Evolutionary conservation across 768 basidiomycete genomes (phyloP), one percentile per base, ranked within the genome.

Genomic region (Coprinopsis cinerea): DNA sequence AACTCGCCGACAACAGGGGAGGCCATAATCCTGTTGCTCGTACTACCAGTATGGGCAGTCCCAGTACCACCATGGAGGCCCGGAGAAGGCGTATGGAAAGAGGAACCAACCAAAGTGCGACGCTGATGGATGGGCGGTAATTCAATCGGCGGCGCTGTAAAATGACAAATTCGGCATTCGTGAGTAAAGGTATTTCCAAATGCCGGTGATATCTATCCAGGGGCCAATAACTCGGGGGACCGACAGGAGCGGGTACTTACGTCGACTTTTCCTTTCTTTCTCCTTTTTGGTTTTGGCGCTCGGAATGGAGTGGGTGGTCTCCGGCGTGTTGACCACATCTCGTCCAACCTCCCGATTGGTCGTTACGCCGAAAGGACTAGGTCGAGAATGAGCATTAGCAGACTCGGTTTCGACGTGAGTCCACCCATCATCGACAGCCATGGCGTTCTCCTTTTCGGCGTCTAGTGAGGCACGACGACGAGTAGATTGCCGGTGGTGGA

Each of bases 1-100:
- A 90, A 82, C 64, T 90, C 88, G 50, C 84, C 84, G 13, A 87
- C 84, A 9, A 81, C 83, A n/a, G 86, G 86, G 14, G 86, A 81
- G 5, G 78, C 70, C 36, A 81, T 63, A 42, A 72, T 62, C 37
- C 68, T 67, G 47, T 61, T 65, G 36, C 60, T 58, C 22, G 62
- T 61, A 22, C 22, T 48, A 11, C 34, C 47, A n/a, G 48, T 27
- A n/a, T 36, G 20, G 15, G 44, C n/a, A n/a, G n/a, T n/a, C 6
- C 17, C 17, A 39, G 49, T n/a, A 30, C 46, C 7, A 30, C 39
- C 46, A 20, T 32, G 52, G 3, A 39, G 14, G 24, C 64, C 50
- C 10, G 63, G 59, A 64, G 68, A 20, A 52, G 62, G 52, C 61
- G 63, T 23, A 53, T 68, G 49, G 18, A 72, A 47, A 57, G 70